These are phyloP conservation scores for Polyporus tsugae DNA, from an alignment of 1,284 basidiomycete species.

Conservation along the genomic window DNA sequence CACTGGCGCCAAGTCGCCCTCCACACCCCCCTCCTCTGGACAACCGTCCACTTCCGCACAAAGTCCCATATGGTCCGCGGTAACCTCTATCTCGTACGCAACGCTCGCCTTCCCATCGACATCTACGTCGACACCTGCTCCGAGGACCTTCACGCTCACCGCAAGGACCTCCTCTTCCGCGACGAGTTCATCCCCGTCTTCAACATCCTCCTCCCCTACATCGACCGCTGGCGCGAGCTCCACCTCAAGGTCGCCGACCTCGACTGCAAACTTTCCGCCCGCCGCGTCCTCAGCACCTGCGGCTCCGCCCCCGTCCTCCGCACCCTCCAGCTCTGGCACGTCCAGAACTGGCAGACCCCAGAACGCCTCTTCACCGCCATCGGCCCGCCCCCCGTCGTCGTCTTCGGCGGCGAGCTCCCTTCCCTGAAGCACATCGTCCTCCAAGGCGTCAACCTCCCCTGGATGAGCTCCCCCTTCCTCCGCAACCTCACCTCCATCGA, in stretches of 20 bases:
- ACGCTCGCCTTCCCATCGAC: constrained; percentile 50
- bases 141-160: constrained; percentile 50
- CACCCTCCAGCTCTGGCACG: constrained; percentile 69
- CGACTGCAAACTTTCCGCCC: constrained; percentile 59
- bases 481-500: constrained; percentile 57
- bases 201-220: constrained; percentile 55
- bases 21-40: constrained; percentile 59
- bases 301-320: constrained; percentile 59
- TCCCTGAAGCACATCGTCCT: constrained; percentile 60
- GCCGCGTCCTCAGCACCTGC: constrained; percentile 56
- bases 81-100: constrained; percentile 52
- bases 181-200: constrained; percentile 55
- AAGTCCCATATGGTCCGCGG: constrained; percentile 57
- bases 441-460: constrained; percentile 70
- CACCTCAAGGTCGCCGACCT: constrained; percentile 65
- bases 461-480: constrained; percentile 62
- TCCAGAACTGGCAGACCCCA: constrained; percentile 60
- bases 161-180: constrained; percentile 55
- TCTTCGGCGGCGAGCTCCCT: constrained; percentile 60
- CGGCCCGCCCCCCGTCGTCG: constrained; percentile 60
- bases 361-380: constrained; percentile 56
- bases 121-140: constrained; percentile 65
- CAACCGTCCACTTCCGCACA: constrained; percentile 58
- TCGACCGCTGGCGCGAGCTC: constrained; percentile 62
- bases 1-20: constrained; percentile 63